A percentile compares a stretch with the other conserved stretches of the same genome.
phyloP scores from a whole-genome alignment of 768 basidiomycete genomes.

The Fibroporia radiculosa region DNA sequence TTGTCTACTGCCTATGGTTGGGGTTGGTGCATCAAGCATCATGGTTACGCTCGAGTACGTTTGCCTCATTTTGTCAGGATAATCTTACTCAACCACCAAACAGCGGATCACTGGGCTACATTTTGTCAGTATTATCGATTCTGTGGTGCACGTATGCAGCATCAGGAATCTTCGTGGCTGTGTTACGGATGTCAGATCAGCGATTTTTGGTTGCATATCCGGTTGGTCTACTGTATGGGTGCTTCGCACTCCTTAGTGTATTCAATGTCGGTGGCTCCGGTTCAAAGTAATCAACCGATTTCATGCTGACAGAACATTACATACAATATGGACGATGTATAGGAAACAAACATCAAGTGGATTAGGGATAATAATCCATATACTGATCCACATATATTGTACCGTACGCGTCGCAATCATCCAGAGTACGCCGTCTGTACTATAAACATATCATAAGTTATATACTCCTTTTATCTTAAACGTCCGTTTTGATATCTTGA shows the following conservation, averaged over 20 bases:
- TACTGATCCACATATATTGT: too few species aligned
- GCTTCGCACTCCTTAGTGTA: conserved; percentile 88
- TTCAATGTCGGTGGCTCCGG: conserved; percentile 48
- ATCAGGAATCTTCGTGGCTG: conserved; percentile 91
- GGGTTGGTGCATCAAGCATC: conserved; percentile 84
- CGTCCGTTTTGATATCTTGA: not conserved
- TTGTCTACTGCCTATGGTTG: conserved; percentile 94
- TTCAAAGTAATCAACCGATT: conserved; percentile 1
- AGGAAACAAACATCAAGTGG: too few species aligned
- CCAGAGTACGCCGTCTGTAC: too few species aligned
- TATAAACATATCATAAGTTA: too few species aligned
- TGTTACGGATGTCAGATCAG: conserved; percentile 93
- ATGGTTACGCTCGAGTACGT: conserved; percentile 83
- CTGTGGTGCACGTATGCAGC: conserved; percentile 97
- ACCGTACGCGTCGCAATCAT: too few species aligned
- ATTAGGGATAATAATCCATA: too few species aligned
- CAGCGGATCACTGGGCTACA: conserved; percentile 80
- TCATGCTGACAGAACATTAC: not conserved
- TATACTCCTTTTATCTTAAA: too few species aligned
- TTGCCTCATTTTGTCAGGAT: conserved; percentile 1
- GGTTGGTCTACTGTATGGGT: conserved; percentile 87
- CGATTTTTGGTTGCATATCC: conserved; percentile 95
- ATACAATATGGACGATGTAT: not conserved
- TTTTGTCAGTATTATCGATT: conserved; percentile 75
- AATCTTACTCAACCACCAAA: conserved; percentile 1